Evolutionary conservation across 1,284 basidiomycete species (phyloP), one percentile per base, ranked within the genome.

Genomic region (Thelephora terrestris): DNA sequence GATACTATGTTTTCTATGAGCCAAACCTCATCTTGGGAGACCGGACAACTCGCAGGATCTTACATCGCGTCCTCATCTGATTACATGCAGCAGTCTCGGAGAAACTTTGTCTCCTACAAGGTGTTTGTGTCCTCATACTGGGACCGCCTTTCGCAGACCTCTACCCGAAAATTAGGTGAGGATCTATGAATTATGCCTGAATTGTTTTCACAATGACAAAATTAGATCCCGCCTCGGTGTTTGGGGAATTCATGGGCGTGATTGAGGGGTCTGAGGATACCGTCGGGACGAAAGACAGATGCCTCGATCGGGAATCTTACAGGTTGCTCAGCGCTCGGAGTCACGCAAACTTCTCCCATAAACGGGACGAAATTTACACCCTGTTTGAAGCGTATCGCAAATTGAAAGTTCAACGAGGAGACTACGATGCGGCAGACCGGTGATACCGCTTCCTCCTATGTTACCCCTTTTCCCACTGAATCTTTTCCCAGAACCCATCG

Each of bases 191-290:
- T 51, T 50, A 36, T 24, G 14, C 43, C 24, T 36, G 10, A 18
- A 32, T 36, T 21, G 3, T 2, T 46, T n/a, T n/a, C 3, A 21
- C 23, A 14, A 14, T 29, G 27, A 24, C 9, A 38, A 27, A 16
- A n/a, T 10, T 18, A 79, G 80, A 80, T 56, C 67, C 81, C 0
- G 66, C 73, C 16, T 62, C 79, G 4, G 74, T 79, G 4, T 85
- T 73, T 54, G 74, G 70, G 14, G 79, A 85, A 51, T 64, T 85
- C 37, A 68, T 85, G 48, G 81, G 79, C 36, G 70, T 78, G 2
- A 80, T 85, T 52, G 71, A 75, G 53, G 82, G 82, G 4, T 76
- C 76, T 0, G 78, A 81, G 54, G 61, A 61, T 37, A 62, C 78
- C 0, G 47, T 74, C 14, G 45, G 49, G 0, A 57, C 52, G 38